A percentile compares a stretch with the other conserved stretches of the same genome.
phyloP scores from a whole-genome alignment of 176 grass and related monocot genomes.

The Chrysopogon serrulatus region DNA sequence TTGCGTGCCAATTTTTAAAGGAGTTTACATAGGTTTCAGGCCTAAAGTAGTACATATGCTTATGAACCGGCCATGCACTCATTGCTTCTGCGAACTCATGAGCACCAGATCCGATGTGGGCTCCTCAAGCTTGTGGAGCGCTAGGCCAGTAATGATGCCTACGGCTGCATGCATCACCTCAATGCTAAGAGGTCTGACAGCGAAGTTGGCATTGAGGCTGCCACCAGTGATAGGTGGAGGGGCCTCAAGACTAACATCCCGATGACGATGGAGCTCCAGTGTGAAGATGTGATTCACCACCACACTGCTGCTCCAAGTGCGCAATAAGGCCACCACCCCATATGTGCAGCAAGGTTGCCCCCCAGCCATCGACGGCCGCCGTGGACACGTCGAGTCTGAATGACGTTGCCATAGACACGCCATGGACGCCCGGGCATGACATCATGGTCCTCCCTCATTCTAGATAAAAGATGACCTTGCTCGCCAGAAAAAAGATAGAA shows the following conservation, averaged over 20 bases:
- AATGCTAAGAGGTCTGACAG: neutral
- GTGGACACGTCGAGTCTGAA: neutral
- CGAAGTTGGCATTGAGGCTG: neutral
- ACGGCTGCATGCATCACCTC: no score
- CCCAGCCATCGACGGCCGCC: neutral
- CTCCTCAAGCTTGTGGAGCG: no score
- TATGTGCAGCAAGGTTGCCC: neutral
- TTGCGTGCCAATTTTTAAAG: neutral
- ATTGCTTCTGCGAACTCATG: neutral
- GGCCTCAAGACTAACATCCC: neutral
- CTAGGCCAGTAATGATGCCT: no score
- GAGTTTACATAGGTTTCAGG: neutral
- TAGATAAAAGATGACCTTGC: neutral
- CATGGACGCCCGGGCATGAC: neutral
- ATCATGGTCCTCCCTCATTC: neutral
- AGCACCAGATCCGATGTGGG: no score
- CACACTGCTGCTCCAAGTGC: neutral
- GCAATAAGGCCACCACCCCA: neutral
- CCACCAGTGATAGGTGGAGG: neutral
- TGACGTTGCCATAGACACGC: neutral
- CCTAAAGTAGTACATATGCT: neutral
- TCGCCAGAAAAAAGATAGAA: neutral
- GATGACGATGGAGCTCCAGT: neutral
- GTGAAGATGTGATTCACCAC: neutral
- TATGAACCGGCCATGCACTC: neutral